These are phyloP conservation scores for Mycena venus DNA, from an alignment of 768 basidiomycete species.

Conservation along the genomic window DNA sequence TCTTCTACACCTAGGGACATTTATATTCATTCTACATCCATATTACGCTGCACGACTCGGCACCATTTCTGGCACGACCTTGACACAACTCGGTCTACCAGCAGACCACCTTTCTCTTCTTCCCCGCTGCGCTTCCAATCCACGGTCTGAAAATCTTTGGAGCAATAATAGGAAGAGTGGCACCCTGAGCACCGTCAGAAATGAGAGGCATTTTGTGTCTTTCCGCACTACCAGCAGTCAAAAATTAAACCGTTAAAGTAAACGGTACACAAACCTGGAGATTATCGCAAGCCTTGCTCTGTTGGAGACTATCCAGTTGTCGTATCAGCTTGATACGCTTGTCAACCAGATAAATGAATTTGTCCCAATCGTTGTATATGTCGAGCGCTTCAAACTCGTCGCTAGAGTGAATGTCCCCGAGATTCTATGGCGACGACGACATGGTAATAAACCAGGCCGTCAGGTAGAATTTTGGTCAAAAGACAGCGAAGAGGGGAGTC, in stretches of 20 bases:
- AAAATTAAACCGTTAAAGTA: not conserved
- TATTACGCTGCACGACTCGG: too few species aligned
- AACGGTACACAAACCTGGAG: not conserved
- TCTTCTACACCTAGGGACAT: too few species aligned
- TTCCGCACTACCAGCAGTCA: not conserved
- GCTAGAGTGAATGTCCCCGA: not conserved
- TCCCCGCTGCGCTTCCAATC: too few species aligned
- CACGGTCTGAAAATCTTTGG: not conserved
- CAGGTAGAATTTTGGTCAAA: not conserved
- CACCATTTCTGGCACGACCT: too few species aligned
- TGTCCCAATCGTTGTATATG: not conserved
- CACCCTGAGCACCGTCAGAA: slow-evolving; percentile 6
- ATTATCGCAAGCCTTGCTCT: not conserved
- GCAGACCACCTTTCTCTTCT: too few species aligned
- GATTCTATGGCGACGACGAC: not conserved
- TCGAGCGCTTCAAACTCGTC: not conserved
- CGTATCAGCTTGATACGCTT: not conserved
- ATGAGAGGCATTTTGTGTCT: not conserved
- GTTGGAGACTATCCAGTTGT: not conserved
- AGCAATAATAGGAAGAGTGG: not conserved
- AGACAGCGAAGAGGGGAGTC: not conserved
- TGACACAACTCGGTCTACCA: too few species aligned
- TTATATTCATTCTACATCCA: too few species aligned
- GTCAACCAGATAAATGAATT: not conserved
- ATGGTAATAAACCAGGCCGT: not conserved